Base-by-base conservation (phyloP, 176 grass and related monocot species). In the Chloris gayana region DNA sequence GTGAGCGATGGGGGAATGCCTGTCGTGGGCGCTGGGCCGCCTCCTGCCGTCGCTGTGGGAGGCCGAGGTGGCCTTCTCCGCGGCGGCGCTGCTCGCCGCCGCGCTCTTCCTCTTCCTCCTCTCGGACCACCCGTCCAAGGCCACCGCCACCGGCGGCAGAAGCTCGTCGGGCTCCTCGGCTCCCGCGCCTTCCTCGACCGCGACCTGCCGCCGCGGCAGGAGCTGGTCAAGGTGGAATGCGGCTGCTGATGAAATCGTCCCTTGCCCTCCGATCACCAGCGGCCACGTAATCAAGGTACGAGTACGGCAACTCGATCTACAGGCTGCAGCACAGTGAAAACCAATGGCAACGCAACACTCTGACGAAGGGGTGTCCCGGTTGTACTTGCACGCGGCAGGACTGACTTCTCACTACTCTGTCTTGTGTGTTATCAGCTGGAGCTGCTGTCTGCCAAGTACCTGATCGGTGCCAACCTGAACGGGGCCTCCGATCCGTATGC, bases 381-480 rank as follows among this genome's bases (percentile, higher is more conserved):
- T 21, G 34, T 8, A 32, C 3, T 22, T 56, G 50, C 34, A 30
- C 66, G 12, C 11, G 18, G 2, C 0, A 22, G 7, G 54, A 57
- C 54, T 26, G 22, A 31, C 19, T 24, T 57, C 47, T 51, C 21
- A 59, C 22, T n/a, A 2, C 56, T 8, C 0, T 30, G 4, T 45
- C 5, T 0, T 30, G 15, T 45, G 33, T 70, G 54, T 62, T 26
- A 49, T 73, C 71, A 97, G 95, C 80, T 98, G 87, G 95, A 98
- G 83, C 69, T 98, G 69, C 84, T 98, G 27, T 89, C 92, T 73
- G 95, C 89, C 42, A 98, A 98, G 85, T 94, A 98, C 80, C 84
- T 94, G 72, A 87, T 88, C 47, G 89, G 95, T 44, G 92, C 95
- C 86, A 98, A 94, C 90, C 61, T 98, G 64, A 88, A 87, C 49